phyloP scores from a whole-genome alignment of 2,329 filamentous ascomycete genomes.

The Apiospora koreana region DNA sequence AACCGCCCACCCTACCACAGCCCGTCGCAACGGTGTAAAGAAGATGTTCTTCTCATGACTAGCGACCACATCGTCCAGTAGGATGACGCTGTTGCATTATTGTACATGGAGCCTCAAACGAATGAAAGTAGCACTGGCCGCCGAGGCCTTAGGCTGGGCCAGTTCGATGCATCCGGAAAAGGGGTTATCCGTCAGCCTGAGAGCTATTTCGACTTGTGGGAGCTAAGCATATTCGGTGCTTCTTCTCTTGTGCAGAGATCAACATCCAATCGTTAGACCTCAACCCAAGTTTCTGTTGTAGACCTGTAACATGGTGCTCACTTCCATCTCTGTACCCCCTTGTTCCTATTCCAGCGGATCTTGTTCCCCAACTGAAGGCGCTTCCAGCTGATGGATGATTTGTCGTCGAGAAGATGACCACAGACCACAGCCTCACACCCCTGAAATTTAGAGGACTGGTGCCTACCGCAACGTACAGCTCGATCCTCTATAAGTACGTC shows the following conservation, averaged over 20 bases:
- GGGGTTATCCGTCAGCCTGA: neutral
- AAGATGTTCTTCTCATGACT: neutral
- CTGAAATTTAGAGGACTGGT: neutral
- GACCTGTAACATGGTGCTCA: neutral
- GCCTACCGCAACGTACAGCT: neutral
- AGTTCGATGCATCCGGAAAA: neutral
- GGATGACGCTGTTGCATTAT: neutral
- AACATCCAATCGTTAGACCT: neutral
- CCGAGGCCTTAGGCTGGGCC: neutral
- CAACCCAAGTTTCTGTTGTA: neutral
- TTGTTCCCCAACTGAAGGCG: neutral
- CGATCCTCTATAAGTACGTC: neutral
- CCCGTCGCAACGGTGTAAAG: neutral
- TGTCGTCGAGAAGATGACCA: neutral
- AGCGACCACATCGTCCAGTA: neutral
- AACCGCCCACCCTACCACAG: neutral
- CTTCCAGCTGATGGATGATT: neutral
- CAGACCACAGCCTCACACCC: neutral
- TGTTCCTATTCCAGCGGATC: neutral
- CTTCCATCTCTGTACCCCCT: neutral
- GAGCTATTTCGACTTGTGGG: neutral
- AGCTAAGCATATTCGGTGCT: neutral
- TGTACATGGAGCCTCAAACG: neutral
- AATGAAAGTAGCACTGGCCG: neutral
- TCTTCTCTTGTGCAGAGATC: neutral